Base-by-base conservation (phyloP, 2,329 filamentous ascomycete species). In the Elsinoe necatrix region DNA sequence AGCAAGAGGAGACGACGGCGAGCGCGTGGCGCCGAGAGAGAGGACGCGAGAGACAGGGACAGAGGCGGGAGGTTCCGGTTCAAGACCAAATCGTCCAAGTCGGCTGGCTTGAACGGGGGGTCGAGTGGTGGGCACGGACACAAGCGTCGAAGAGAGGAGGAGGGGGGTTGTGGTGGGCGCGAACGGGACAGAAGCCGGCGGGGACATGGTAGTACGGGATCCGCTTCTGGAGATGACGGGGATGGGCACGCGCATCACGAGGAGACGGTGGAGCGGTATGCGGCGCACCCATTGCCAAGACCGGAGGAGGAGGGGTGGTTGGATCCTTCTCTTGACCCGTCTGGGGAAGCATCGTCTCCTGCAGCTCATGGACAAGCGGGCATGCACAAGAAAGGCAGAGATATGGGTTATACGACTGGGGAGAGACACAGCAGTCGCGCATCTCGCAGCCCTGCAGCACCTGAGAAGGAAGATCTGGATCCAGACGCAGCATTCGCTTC, bases 401-500 rank as follows among this genome's bases (percentile, higher is more conserved):
- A n/a, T n/a, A n/a, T n/a, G n/a, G n/a, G n/a, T n/a, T n/a, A n/a
- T n/a, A n/a, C n/a, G n/a, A n/a, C n/a, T n/a, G n/a, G n/a, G n/a
- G n/a, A n/a, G n/a, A n/a, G n/a, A n/a, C n/a, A n/a, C n/a, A n/a
- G n/a, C n/a, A n/a, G n/a, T n/a, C n/a, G n/a, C n/a, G n/a, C n/a
- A n/a, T n/a, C n/a, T n/a, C n/a, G n/a, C n/a, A n/a, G 23, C 14
- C 25, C 54, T 18, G 7, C 48, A 16, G 25, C 47, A 7, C 31
- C 56, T 18, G 52, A 63, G 6, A 0, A 74, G 87, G 14, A 55
- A 14, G 35, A 3, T 5, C 39, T 9, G 11, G 81, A 86, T 63
- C 79, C 88, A 0, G 84, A 89, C 39, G 76, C 80, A 0, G 89
- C 92, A 0, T 98, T 98, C 69, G 85, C 89, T 27, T 89, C 95